A percentile compares a stretch with the other conserved stretches of the same genome.
These are phyloP conservation scores for Boletus rufocinnamomeus DNA, from an alignment of 768 basidiomycete species.

Conservation along the genomic window DNA sequence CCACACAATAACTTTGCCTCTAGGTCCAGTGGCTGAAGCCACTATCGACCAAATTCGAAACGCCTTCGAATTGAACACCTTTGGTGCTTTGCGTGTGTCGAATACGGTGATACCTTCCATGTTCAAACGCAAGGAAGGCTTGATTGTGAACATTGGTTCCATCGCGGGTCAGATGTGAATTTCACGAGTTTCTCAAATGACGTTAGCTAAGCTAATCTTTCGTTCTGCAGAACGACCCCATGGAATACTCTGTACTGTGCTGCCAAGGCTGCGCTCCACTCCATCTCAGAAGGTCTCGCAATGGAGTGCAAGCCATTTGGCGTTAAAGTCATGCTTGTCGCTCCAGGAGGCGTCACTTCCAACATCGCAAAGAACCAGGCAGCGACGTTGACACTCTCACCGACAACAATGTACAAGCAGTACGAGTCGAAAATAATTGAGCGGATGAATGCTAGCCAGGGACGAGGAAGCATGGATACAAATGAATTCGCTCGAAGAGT, in stretches of 20 bases:
- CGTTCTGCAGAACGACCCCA: slow-evolving; percentile 54
- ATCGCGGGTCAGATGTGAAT: slow-evolving; percentile 61
- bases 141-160: slow-evolving; percentile 77
- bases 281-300: slow-evolving; percentile 61
- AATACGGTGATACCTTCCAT: slow-evolving; percentile 70
- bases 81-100: slow-evolving; percentile 58
- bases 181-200: background rate
- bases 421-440: slow-evolving; percentile 55
- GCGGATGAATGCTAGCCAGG: slow-evolving; percentile 59
- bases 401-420: slow-evolving; percentile 56
- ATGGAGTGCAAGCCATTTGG: slow-evolving; percentile 78
- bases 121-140: slow-evolving; percentile 60
- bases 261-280: slow-evolving; percentile 58
- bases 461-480: slow-evolving; percentile 46
- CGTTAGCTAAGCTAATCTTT: slow-evolving; percentile 3
- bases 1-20: background rate
- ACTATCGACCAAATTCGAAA: slow-evolving; percentile 52
- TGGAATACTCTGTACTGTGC: slow-evolving; percentile 66
- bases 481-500: slow-evolving; percentile 53
- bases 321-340: slow-evolving; percentile 68
- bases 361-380: slow-evolving; percentile 61
- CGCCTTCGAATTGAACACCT: slow-evolving; percentile 68
- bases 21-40: slow-evolving; percentile 53
- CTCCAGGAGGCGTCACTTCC: slow-evolving; percentile 65
- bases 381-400: slow-evolving; percentile 45